phyloP scores from a whole-genome alignment of 495 filamentous ascomycete genomes.

The Pseudomonodictys pantanalensis region DNA sequence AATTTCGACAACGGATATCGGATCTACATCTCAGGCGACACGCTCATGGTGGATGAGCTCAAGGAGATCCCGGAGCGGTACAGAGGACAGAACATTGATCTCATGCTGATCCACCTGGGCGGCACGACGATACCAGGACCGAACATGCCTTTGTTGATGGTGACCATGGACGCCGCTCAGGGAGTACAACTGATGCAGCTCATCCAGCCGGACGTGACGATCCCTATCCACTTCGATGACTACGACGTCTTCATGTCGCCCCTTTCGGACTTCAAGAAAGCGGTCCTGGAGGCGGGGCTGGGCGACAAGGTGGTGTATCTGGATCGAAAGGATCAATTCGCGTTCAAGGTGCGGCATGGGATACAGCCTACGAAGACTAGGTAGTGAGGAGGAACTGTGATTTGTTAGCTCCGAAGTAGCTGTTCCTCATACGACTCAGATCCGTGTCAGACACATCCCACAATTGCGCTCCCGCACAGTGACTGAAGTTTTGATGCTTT shows the following conservation, averaged over 20 bases:
- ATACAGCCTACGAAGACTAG: not conserved
- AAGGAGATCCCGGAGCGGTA: slow-evolving; percentile 56
- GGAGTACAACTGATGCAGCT: slow-evolving; percentile 59
- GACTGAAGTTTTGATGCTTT: slow-evolving; percentile 23
- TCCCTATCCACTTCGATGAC: slow-evolving; percentile 71
- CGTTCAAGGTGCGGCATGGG: slow-evolving; percentile 18
- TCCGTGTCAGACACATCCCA: no score
- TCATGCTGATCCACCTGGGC: slow-evolving; percentile 67
- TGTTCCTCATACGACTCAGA: no score
- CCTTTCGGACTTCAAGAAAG: slow-evolving; percentile 58
- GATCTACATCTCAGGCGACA: slow-evolving; percentile 74
- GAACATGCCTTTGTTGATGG: slow-evolving; percentile 57
- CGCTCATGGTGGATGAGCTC: slow-evolving; percentile 62
- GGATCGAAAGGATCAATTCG: slow-evolving; percentile 58
- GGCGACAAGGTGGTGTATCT: slow-evolving; percentile 57
- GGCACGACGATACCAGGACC: slow-evolving; percentile 65
- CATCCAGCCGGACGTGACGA: slow-evolving; percentile 60
- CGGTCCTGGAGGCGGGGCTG: slow-evolving; percentile 53
- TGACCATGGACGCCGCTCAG: slow-evolving; percentile 70
- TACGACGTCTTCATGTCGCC: slow-evolving; percentile 62
- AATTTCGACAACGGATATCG: slow-evolving; percentile 52
- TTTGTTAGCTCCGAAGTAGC: not conserved
- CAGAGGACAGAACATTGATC: slow-evolving; percentile 53
- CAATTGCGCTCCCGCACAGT: not conserved
- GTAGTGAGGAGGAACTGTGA: not conserved